A percentile compares a stretch with the other conserved stretches of the same genome.
phyloP scores from a whole-genome alignment of 768 basidiomycete genomes.

The Myochromella boudieri region DNA sequence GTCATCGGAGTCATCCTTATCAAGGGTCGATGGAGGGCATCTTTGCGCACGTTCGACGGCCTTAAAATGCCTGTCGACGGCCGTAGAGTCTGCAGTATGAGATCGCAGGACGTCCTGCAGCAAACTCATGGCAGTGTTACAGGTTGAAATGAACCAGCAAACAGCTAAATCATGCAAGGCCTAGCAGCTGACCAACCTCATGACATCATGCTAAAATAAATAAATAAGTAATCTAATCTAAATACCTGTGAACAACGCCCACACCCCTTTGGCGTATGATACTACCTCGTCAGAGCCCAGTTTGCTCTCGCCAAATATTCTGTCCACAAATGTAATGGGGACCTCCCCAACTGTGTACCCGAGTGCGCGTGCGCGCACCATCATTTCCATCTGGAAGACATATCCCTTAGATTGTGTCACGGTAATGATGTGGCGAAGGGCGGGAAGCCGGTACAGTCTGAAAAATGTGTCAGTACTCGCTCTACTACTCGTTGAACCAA shows the following conservation, averaged over 20 bases:
- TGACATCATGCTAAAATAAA: constrained; percentile 16
- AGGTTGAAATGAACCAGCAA: too few species aligned
- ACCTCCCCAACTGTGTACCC: constrained; percentile 89
- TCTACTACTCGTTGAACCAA: neutral
- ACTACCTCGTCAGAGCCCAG: constrained; percentile 87
- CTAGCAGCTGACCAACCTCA: constrained; percentile 30
- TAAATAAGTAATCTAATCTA: constrained; percentile 26
- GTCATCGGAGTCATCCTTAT: constrained; percentile 62
- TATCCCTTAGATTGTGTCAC: constrained; percentile 87
- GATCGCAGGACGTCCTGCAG: constrained; percentile 70
- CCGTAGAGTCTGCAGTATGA: constrained; percentile 28
- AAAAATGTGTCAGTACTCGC: neutral
- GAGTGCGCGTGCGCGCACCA: constrained; percentile 82
- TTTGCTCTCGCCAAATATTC: constrained; percentile 93
- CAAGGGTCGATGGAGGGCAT: constrained; percentile 24
- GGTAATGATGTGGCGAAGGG: constrained; percentile 80
- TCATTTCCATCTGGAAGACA: constrained; percentile 99
- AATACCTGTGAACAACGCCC: constrained; percentile 73
- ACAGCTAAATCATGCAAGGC: too few species aligned
- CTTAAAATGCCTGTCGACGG: constrained; percentile 33
- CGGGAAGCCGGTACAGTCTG: constrained; percentile 76
- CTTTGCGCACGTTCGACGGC: constrained; percentile 24
- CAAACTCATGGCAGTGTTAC: constrained; percentile 50
- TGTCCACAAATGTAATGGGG: constrained; percentile 93
- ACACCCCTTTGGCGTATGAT: constrained; percentile 83